phyloP scores from a whole-genome alignment of 495 filamentous ascomycete genomes.

The Annulohypoxylon moriforme region DNA sequence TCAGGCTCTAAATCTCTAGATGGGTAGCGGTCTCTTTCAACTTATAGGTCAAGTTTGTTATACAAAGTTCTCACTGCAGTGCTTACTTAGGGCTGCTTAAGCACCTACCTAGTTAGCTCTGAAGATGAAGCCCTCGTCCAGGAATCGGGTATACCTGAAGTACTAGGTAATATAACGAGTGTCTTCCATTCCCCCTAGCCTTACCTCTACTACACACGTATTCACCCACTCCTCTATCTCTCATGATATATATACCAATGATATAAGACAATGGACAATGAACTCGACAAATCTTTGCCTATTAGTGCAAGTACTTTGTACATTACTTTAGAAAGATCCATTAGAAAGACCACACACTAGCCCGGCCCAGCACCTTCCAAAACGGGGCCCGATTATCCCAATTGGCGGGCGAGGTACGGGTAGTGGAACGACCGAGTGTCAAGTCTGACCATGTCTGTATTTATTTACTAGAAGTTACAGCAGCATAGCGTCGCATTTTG shows the following conservation, averaged over 20 bases:
- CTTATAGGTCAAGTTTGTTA: background rate
- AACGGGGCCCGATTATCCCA: conserved; percentile 16
- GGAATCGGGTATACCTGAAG: background rate
- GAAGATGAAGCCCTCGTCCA: background rate
- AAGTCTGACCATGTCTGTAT: background rate
- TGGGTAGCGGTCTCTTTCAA: too few relatives aligned
- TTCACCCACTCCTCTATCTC: background rate
- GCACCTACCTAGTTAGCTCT: background rate
- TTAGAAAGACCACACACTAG: too few relatives aligned
- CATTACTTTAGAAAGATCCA: background rate
- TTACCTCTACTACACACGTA: too few relatives aligned
- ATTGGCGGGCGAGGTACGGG: conserved; percentile 1
- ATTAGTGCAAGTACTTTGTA: background rate
- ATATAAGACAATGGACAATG: background rate
- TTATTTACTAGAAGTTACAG: background rate
- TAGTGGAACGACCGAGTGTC: conserved; percentile 10
- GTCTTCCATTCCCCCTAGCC: too few relatives aligned
- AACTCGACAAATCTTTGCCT: too few relatives aligned
- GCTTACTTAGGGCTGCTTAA: too few relatives aligned
- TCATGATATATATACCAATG: background rate
- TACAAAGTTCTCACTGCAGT: background rate
- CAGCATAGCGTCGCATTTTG: conserved; percentile 7
- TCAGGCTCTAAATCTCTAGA: background rate
- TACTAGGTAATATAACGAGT: too few relatives aligned
- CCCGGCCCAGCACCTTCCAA: conserved; percentile 18